Percentiles rank a stretch among this genome's conserved stretches.
Conservation (phyloP, 2,329 filamentous ascomycete species). For the Colletotrichum phormii region DNA sequence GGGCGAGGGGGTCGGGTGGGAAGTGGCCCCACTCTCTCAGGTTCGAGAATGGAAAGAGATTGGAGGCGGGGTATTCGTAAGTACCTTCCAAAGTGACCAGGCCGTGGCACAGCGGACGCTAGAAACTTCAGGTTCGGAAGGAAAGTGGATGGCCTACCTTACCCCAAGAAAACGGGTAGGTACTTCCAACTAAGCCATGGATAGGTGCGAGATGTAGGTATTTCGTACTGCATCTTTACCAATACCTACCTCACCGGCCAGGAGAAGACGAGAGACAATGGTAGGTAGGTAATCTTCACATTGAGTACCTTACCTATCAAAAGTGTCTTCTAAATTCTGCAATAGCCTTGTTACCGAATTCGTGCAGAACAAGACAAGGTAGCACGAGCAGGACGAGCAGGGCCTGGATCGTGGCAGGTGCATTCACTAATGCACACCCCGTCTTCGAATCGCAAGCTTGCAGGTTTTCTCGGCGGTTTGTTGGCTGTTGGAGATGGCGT, state of each 20-base stretch:
- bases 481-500: background rate
- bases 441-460: background rate
- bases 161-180: background rate
- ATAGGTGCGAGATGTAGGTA: background rate
- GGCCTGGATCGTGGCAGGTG: conserved; percentile 21
- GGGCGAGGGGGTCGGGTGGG: background rate
- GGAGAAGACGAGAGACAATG: no score
- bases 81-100: background rate
- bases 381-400: background rate
- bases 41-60: conserved; percentile 36
- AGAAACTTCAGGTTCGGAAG: no score
- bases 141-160: background rate
- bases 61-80: conserved; percentile 22
- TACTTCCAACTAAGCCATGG: background rate
- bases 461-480: background rate
- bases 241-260: conserved; percentile 5
- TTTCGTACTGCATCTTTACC: conserved; percentile 15
- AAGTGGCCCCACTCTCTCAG: conserved; percentile 8
- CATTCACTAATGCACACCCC: background rate
- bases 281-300: no score
- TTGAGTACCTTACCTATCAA: background rate
- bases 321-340: background rate
- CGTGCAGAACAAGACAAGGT: background rate
- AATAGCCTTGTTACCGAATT: background rate
- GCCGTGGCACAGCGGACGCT: background rate